Evolutionary conservation across 257 asterid genomes (phyloP).

Genomic region (Linderniella brevidens): DNA sequence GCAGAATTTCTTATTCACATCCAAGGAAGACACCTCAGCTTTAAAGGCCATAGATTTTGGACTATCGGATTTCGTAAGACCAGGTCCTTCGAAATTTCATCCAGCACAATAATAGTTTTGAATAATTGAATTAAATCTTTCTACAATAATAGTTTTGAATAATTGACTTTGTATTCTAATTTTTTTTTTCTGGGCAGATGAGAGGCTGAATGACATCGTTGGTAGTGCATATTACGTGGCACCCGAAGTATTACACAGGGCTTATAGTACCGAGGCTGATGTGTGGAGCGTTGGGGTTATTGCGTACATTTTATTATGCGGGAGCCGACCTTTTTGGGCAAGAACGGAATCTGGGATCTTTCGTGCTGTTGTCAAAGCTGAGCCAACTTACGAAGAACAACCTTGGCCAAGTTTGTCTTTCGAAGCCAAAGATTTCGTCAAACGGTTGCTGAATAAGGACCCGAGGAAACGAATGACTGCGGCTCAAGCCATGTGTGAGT

Average conservation of each 20-base stretch:
- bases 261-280: slow-evolving; percentile 51
- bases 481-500: slow-evolving; percentile 45
- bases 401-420: slow-evolving; percentile 43
- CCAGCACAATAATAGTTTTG: too few relatives aligned
- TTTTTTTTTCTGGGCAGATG: slow-evolving; percentile 23
- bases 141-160: too few relatives aligned
- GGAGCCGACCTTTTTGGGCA: slow-evolving; percentile 63
- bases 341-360: slow-evolving; percentile 51
- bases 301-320: slow-evolving; percentile 41
- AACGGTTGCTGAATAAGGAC: slow-evolving; percentile 35
- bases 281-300: slow-evolving; percentile 55
- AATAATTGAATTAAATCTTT: too few relatives aligned
- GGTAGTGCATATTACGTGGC: slow-evolving; percentile 61
- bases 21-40: slow-evolving; percentile 13
- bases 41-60: slow-evolving; percentile 18
- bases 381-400: slow-evolving; percentile 38
- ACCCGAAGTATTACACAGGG: slow-evolving; percentile 48
- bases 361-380: slow-evolving; percentile 44
- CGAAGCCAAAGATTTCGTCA: slow-evolving; percentile 45
- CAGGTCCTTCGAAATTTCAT: slow-evolving; percentile 12
- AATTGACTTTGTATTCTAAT: background rate
- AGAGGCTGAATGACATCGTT: slow-evolving; percentile 48
- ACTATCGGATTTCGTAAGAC: slow-evolving; percentile 16
- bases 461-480: slow-evolving; percentile 57
- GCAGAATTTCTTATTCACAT: slow-evolving; percentile 17